phyloP scores from a whole-genome alignment of 768 basidiomycete genomes.

The Candolleomyces aberdarensis region DNA sequence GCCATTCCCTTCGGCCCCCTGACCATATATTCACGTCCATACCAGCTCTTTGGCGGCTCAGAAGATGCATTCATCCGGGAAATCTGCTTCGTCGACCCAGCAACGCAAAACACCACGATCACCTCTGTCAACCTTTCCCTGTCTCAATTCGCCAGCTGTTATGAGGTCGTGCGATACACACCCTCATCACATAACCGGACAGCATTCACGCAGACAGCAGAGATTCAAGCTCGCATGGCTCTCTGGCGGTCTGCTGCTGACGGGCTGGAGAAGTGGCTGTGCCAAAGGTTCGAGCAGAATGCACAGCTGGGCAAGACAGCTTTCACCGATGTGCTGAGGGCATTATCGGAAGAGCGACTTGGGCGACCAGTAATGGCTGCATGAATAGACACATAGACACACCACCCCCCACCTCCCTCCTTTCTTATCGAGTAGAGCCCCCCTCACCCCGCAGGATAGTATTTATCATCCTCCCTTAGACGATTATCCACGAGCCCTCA shows the following conservation, averaged over 20 bases:
- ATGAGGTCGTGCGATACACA: slow-evolving; percentile 84
- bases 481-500: not conserved
- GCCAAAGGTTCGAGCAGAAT: slow-evolving; percentile 89
- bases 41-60: slow-evolving; percentile 85
- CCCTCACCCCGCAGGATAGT: not conserved
- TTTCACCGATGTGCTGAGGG: slow-evolving; percentile 84
- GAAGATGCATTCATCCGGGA: slow-evolving; percentile 95
- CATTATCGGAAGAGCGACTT: slow-evolving; percentile 73
- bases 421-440: not conserved
- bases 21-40: slow-evolving; percentile 10
- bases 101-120: slow-evolving; percentile 74
- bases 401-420: not conserved
- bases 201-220: slow-evolving; percentile 84
- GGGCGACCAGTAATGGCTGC: slow-evolving; percentile 5
- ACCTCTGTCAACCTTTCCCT: slow-evolving; percentile 92
- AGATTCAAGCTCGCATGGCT: slow-evolving; percentile 80
- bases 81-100: slow-evolving; percentile 89
- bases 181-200: slow-evolving; percentile 67
- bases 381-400: not conserved
- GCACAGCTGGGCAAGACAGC: slow-evolving; percentile 86
- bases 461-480: not conserved
- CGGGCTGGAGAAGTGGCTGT: slow-evolving; percentile 80
- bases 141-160: slow-evolving; percentile 92
- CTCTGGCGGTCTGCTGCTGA: slow-evolving; percentile 82
- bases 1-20: not conserved